phyloP scores from a whole-genome alignment of 1,284 basidiomycete genomes.

The Farysia itapuensis region DNA sequence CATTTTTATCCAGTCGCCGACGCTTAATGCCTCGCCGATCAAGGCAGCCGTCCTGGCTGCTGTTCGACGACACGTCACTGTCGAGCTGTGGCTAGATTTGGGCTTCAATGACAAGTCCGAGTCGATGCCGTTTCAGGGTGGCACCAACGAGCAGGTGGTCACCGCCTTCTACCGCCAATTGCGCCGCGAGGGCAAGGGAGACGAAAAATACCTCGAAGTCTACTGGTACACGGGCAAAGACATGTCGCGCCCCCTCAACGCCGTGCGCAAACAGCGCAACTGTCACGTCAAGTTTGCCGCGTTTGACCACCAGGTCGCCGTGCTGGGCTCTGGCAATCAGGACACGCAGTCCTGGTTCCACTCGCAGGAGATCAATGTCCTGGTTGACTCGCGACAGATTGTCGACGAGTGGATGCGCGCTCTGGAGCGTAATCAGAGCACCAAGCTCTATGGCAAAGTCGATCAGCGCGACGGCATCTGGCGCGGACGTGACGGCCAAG shows the following conservation, averaged over 20 bases:
- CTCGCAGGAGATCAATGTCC: conserved; percentile 74
- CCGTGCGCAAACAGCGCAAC: conserved; percentile 73
- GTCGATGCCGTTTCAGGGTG: conserved; percentile 75
- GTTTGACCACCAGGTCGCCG: conserved; percentile 72
- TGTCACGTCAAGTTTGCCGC: conserved; percentile 71
- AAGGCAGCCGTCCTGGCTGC: conserved; percentile 71
- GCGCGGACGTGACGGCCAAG: conserved; percentile 64
- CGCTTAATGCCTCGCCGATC: conserved; percentile 73
- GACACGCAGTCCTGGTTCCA: conserved; percentile 73
- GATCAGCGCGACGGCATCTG: conserved; percentile 71
- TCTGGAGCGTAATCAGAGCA: conserved; percentile 72
- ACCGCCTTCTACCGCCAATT: conserved; percentile 66
- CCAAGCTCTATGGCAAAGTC: conserved; percentile 68
- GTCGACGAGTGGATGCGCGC: conserved; percentile 70
- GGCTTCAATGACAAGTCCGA: conserved; percentile 65
- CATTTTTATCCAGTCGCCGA: conserved; percentile 72
- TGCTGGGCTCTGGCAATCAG: conserved; percentile 72
- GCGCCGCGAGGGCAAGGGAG: conserved; percentile 48
- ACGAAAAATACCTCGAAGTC: conserved; percentile 67
- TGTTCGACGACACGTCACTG: conserved; percentile 68
- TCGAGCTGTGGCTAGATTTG: conserved; percentile 62
- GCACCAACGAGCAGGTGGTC: conserved; percentile 76
- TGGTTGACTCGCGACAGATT: conserved; percentile 70
- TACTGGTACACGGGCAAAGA: conserved; percentile 72
- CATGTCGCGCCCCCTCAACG: conserved; percentile 72